Conservation (phyloP, 768 basidiomycete species). For the Guyanaporus albipodus region DNA sequence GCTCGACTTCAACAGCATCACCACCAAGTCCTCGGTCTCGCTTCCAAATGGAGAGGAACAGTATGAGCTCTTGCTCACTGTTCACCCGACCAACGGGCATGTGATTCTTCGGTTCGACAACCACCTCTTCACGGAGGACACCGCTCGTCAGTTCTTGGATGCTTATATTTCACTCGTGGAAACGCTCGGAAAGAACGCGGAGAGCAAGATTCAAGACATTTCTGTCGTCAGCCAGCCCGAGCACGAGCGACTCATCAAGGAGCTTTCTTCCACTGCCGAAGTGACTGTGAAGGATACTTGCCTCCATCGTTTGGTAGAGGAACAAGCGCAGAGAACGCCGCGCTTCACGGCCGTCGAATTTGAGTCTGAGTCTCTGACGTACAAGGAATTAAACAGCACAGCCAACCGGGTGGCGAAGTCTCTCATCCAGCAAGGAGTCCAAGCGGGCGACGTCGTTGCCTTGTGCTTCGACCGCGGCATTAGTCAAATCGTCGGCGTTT, state of each 20-base stretch:
- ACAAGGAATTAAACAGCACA: conserved; percentile 28
- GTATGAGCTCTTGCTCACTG: conserved; percentile 23
- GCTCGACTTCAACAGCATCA: conserved; percentile 15
- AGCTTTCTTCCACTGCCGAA: conserved; percentile 20
- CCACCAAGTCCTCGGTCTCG: conserved; percentile 15
- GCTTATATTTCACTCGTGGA: conserved; percentile 29
- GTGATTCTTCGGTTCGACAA: conserved; percentile 28
- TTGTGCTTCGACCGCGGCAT: conserved; percentile 31
- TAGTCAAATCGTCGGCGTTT: conserved; percentile 25
- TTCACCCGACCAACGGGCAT: conserved; percentile 23
- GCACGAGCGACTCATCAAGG: conserved; percentile 22
- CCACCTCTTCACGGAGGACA: conserved; percentile 25
- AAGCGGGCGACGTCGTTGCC: conserved; percentile 23
- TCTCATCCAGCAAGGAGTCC: conserved; percentile 24
- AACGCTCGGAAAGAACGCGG: conserved; percentile 14
- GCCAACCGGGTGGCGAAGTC: conserved; percentile 33
- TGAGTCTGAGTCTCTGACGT: conserved; percentile 29
- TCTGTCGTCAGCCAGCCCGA: conserved; percentile 13
- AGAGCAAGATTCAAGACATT: conserved; percentile 16
- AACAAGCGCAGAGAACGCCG: conserved; percentile 20
- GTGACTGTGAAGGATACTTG: conserved; percentile 12
- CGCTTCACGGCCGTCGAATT: conserved; percentile 24
- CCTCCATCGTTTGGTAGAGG: conserved; percentile 19
- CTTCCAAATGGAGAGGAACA: conserved; percentile 29
- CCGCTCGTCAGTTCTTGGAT: conserved; percentile 29